phyloP scores from a whole-genome alignment of 1,139 yeast species.

The Hyphopichia burtonii region DNA sequence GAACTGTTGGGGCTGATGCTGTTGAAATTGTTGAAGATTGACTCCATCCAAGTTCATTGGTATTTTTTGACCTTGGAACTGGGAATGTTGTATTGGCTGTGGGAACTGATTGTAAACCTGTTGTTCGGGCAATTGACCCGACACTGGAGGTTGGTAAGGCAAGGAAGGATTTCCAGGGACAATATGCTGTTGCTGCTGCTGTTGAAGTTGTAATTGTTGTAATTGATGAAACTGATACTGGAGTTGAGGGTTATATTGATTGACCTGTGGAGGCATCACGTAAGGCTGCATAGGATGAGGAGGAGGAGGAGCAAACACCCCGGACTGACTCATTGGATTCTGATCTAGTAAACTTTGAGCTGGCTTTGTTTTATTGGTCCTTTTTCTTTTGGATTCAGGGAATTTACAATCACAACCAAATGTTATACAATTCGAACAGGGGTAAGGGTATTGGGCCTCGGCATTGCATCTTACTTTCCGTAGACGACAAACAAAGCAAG shows the following conservation, averaged over 20 bases:
- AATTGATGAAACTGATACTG: neutral
- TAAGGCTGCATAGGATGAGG: neutral
- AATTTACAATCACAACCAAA: constrained; percentile 20
- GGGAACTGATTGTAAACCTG: too few species aligned
- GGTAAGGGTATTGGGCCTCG: constrained; percentile 15
- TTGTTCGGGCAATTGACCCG: too few species aligned
- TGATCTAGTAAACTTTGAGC: neutral
- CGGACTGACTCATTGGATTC: neutral
- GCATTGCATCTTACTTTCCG: constrained; percentile 61
- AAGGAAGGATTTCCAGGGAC: too few species aligned
- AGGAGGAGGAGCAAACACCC: neutral
- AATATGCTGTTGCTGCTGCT: neutral
- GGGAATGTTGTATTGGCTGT: too few species aligned
- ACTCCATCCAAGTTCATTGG: too few species aligned
- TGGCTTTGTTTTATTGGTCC: neutral
- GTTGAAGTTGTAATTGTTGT: neutral
- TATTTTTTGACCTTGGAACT: too few species aligned
- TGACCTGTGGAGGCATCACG: neutral
- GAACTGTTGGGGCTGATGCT: neutral
- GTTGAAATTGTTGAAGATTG: neutral
- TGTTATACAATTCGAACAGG: constrained; percentile 23
- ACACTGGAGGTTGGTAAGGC: too few species aligned
- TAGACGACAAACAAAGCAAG: constrained; percentile 50
- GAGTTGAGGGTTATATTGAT: neutral
- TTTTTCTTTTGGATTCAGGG: constrained; percentile 4